Evolutionary conservation across 768 basidiomycete species (phyloP).

Genomic region (Agrocybe praecox): DNA sequence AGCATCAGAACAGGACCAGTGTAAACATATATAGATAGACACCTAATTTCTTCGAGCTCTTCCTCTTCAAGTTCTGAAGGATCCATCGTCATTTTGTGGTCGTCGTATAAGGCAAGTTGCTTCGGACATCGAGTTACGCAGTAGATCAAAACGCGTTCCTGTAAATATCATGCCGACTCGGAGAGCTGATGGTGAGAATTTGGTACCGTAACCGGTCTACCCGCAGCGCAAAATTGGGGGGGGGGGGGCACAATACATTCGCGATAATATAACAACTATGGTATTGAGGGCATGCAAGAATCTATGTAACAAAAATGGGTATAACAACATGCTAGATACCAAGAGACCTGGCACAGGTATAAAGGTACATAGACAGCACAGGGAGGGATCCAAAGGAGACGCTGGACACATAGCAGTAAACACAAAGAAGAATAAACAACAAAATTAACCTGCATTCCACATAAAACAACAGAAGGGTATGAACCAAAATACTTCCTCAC

Average conservation of each 20-base stretch:
- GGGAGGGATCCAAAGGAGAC: not conserved
- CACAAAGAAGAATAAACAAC: not conserved
- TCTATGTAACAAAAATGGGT: not conserved
- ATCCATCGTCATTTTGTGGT: constrained; percentile 29
- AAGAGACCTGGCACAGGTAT: not conserved
- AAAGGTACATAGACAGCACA: not conserved
- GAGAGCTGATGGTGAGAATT: not conserved
- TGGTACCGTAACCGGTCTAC: not conserved
- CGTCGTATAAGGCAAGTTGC: not conserved
- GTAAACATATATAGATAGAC: constrained; percentile 9
- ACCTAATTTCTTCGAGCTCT: constrained; percentile 72
- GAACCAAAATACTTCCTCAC: no score
- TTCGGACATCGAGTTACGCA: not conserved
- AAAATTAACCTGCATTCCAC: not conserved
- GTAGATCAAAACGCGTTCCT: not conserved
- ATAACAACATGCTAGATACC: not conserved
- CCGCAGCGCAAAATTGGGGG: no score
- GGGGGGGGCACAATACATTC: no score
- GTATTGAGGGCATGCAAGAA: not conserved
- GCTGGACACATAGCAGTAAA: no score
- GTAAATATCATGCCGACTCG: not conserved
- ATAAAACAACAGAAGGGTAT: not conserved
- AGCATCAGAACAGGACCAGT: constrained; percentile 13
- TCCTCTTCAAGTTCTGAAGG: constrained; percentile 60
- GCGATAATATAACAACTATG: no score